A percentile compares a stretch with the other conserved stretches of the same genome.
Conservation (phyloP, 768 basidiomycete genomes). For the Leccinum boreale region DNA sequence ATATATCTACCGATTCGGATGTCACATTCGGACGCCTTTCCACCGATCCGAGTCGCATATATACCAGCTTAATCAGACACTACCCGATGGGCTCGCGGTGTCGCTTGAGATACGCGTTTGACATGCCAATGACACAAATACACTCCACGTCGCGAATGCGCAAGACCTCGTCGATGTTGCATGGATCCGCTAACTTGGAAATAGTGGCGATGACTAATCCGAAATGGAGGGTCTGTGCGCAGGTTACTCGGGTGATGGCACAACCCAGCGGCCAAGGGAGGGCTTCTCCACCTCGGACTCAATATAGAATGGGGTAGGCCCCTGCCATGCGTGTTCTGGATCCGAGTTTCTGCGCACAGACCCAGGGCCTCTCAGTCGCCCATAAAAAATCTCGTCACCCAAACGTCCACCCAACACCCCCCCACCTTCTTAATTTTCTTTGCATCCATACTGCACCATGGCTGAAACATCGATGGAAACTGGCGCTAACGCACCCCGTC, state of each 20-base stretch:
- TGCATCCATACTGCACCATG: slow-evolving; percentile 5
- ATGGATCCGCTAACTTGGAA: too few species aligned
- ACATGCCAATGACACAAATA: neutral
- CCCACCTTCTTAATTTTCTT: neutral
- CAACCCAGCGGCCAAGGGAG: neutral
- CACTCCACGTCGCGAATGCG: too few species aligned
- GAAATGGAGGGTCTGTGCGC: neutral
- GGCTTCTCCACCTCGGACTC: slow-evolving; percentile 10
- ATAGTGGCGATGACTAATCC: neutral
- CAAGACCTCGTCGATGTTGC: neutral
- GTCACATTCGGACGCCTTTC: too few species aligned
- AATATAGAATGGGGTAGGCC: slow-evolving; percentile 18
- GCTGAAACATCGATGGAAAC: slow-evolving; percentile 5
- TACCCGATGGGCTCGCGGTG: too few species aligned
- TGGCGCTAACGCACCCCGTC: slow-evolving; percentile 38
- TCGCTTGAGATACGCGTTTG: too few species aligned
- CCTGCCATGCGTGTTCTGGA: slow-evolving; percentile 14
- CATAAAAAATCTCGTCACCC: slow-evolving; percentile 9
- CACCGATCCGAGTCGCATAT: too few species aligned
- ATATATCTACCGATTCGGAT: too few species aligned
- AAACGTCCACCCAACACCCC: neutral
- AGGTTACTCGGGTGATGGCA: neutral
- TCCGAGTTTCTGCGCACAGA: slow-evolving; percentile 25
- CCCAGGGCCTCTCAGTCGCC: slow-evolving; percentile 5
- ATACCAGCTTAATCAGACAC: too few species aligned